A percentile compares a stretch with the other conserved stretches of the same genome.
phyloP scores from a whole-genome alignment of 768 basidiomycete genomes.

The Porpolomopsis calyptriformis region DNA sequence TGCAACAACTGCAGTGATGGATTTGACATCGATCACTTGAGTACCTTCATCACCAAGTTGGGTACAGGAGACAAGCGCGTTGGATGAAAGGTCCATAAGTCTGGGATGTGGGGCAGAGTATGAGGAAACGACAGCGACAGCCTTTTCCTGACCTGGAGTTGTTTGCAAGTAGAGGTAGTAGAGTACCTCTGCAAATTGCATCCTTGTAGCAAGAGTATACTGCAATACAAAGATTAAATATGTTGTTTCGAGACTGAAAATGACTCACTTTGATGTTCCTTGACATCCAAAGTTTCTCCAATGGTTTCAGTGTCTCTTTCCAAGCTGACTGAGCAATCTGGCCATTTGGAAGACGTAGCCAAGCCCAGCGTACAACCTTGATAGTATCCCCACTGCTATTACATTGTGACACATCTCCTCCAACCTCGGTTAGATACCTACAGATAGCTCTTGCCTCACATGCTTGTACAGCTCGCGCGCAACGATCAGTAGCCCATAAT shows the following conservation, averaged over 20 bases:
- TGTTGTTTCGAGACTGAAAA: background rate
- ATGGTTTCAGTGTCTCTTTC: conserved; percentile 9
- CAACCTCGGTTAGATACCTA: too few species aligned
- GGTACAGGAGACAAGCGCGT: conserved; percentile 8
- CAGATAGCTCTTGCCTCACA: too few species aligned
- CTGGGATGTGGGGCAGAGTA: conserved; percentile 8
- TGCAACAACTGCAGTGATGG: conserved; percentile 15
- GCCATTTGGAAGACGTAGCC: too few species aligned
- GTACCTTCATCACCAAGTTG: conserved; percentile 6
- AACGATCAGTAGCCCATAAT: too few species aligned
- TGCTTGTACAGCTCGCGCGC: too few species aligned
- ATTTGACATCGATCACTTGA: conserved; percentile 6
- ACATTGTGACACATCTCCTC: too few species aligned
- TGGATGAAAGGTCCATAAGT: too few species aligned
- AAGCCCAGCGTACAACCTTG: too few species aligned
- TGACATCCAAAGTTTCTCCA: background rate
- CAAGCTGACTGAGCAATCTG: too few species aligned
- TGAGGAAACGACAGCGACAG: conserved; percentile 8
- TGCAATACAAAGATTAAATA: background rate
- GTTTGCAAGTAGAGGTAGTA: conserved; percentile 8
- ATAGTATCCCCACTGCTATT: conserved; percentile 3
- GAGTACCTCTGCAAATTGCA: conserved; percentile 16
- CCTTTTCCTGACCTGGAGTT: too few species aligned
- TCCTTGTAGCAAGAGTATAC: conserved; percentile 2
- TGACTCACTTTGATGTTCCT: conserved; percentile 2